phyloP scores from a whole-genome alignment of 108 stramenopile species.

The Conticribra guillardii region DNA sequence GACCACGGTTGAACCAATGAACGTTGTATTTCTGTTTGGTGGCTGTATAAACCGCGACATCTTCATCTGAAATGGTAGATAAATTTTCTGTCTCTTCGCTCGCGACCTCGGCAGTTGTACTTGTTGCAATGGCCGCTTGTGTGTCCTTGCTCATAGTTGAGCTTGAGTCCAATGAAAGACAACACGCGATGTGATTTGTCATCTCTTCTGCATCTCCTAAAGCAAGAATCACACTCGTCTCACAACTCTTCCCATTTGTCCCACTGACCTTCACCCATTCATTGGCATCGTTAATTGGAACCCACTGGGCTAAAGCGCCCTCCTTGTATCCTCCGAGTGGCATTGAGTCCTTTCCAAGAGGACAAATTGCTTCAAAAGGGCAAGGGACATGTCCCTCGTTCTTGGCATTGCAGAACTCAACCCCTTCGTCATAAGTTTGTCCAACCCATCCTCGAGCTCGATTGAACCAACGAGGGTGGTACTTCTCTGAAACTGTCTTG shows the following conservation, averaged over 20 bases:
- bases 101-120: too few species aligned
- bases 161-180: too few species aligned
- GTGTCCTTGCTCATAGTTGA: too few species aligned
- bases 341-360: neutral
- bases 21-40: too few species aligned
- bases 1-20: neutral
- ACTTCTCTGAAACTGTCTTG: too few species aligned
- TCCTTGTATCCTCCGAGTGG: neutral
- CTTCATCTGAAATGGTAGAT: too few species aligned
- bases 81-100: too few species aligned
- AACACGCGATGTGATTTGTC: too few species aligned
- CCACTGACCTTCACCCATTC: neutral
- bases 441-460: slow-evolving; percentile 16
- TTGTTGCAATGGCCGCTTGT: too few species aligned
- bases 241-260: neutral
- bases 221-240: too few species aligned
- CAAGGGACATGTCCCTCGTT: slow-evolving; percentile 1
- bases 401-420: slow-evolving; percentile 15
- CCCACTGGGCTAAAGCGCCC: neutral
- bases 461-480: neutral
- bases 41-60: too few species aligned
- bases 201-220: too few species aligned
- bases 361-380: slow-evolving; percentile 18
- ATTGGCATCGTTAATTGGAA: neutral
- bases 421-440: slow-evolving; percentile 6